These are phyloP conservation scores for Macadamia integrifolia DNA, from an alignment of 164 flowering plant species.

Conservation along the genomic window DNA sequence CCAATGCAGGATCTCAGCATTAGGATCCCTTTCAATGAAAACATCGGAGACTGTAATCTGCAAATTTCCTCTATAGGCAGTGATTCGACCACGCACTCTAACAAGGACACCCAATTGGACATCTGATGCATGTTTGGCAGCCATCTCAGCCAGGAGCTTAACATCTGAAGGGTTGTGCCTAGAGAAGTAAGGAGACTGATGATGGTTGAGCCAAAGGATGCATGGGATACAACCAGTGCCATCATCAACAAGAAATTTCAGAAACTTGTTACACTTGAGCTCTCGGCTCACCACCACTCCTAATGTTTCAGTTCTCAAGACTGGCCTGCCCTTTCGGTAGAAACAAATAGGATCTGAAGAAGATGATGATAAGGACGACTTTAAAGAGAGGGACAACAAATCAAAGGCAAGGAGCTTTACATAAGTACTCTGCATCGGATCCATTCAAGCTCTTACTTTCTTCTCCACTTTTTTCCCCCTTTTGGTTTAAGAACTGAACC, in stretches of 20 bases:
- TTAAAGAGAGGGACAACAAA: slow-evolving; percentile 42
- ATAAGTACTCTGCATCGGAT: slow-evolving; percentile 32
- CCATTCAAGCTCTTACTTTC: slow-evolving; percentile 7
- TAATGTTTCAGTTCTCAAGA: slow-evolving; percentile 55
- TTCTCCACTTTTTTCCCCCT: background rate
- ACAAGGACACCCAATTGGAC: slow-evolving; percentile 48
- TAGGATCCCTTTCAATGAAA: slow-evolving; percentile 65
- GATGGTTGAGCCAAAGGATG: slow-evolving; percentile 82
- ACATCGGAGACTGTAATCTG: slow-evolving; percentile 70
- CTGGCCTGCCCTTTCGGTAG: slow-evolving; percentile 24
- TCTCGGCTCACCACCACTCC: slow-evolving; percentile 59
- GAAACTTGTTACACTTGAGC: slow-evolving; percentile 46
- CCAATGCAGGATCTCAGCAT: slow-evolving; percentile 76
- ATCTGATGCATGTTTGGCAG: slow-evolving; percentile 26
- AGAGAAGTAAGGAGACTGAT: slow-evolving; percentile 41
- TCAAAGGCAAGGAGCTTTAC: slow-evolving; percentile 74
- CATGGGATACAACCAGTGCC: slow-evolving; percentile 76
- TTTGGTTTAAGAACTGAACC: too few relatives aligned
- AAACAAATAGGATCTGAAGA: slow-evolving; percentile 15
- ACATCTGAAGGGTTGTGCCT: slow-evolving; percentile 44
- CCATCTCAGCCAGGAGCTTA: slow-evolving; percentile 40
- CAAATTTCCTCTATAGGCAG: slow-evolving; percentile 40
- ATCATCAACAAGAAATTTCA: slow-evolving; percentile 68
- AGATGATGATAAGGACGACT: slow-evolving; percentile 20
- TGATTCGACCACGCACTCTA: slow-evolving; percentile 66